A percentile compares a stretch with the other conserved stretches of the same genome.
These are phyloP conservation scores for Lactarius hengduanensis DNA, from an alignment of 768 basidiomycete species.

Conservation along the genomic window DNA sequence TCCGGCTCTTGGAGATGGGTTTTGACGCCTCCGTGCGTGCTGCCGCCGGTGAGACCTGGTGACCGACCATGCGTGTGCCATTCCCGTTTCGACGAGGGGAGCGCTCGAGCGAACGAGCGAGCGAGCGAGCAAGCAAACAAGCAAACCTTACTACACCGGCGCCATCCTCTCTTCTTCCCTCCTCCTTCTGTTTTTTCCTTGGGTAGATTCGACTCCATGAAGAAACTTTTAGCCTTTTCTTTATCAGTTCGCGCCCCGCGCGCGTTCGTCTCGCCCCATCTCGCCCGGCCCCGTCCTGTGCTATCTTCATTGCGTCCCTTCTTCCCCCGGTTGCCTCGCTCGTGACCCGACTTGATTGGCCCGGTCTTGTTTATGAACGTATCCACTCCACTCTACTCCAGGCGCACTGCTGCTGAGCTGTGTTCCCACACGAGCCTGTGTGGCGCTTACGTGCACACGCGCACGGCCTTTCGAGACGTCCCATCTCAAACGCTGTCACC, in stretches of 20 bases:
- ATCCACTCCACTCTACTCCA: not conserved
- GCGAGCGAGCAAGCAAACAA: not conserved
- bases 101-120: not conserved
- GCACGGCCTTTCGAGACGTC: not conserved
- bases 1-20: not conserved
- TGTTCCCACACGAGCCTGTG: not conserved
- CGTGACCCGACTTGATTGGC: not conserved
- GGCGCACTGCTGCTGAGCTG: not conserved
- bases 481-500: not conserved
- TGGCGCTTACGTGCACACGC: not conserved
- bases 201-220: not conserved
- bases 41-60: not conserved
- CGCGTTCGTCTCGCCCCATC: not conserved
- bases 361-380: not conserved
- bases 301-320: not conserved
- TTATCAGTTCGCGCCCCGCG: not conserved
- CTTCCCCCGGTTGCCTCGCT: not conserved
- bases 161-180: not conserved
- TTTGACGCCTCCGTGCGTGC: not conserved
- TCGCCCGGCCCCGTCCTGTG: not conserved
- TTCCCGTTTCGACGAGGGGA: no score
- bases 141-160: not conserved
- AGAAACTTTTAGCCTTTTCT: constrained; percentile 1
- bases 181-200: not conserved
- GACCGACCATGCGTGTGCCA: not conserved